phyloP scores from a whole-genome alignment of 176 grass and related monocot genomes.

The Triticum dicoccoides region DNA sequence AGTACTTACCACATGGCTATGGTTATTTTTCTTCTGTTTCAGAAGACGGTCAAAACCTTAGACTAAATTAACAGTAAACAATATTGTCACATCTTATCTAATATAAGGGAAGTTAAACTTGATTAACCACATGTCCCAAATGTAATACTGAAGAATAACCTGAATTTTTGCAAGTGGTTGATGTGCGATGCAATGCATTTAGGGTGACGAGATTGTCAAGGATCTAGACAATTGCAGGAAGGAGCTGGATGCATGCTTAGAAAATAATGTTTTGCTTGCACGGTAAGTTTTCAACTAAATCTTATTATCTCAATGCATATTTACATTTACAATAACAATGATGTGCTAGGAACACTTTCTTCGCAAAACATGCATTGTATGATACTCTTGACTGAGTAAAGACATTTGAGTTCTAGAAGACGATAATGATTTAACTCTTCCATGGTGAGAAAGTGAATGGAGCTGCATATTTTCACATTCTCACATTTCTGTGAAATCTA shows the following conservation, averaged over 20 bases:
- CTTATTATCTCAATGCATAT: background rate
- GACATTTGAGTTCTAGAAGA: background rate
- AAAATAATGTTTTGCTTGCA: conserved; percentile 51
- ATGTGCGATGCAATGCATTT: conserved; percentile 23
- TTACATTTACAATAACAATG: background rate
- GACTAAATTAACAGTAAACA: background rate
- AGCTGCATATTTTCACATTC: background rate
- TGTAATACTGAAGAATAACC: conserved; percentile 7
- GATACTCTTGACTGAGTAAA: background rate
- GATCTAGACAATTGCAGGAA: conserved; percentile 49
- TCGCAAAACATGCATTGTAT: background rate
- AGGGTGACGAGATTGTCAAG: conserved; percentile 44
- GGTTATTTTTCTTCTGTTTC: background rate
- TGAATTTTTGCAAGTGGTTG: conserved; percentile 9
- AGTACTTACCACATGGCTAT: background rate
- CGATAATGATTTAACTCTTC: background rate
- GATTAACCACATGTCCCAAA: conserved; percentile 14
- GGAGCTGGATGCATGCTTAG: conserved; percentile 48
- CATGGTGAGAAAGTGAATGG: conserved; percentile 3
- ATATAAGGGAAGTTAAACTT: background rate
- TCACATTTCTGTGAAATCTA: background rate
- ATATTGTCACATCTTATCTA: background rate
- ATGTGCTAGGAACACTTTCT: conserved; percentile 4
- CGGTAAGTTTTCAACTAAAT: conserved; percentile 41
- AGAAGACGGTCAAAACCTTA: background rate